Base-by-base conservation (phyloP, 2,329 filamentous ascomycete genomes). In the Cylindrodendrum hubeiense region DNA sequence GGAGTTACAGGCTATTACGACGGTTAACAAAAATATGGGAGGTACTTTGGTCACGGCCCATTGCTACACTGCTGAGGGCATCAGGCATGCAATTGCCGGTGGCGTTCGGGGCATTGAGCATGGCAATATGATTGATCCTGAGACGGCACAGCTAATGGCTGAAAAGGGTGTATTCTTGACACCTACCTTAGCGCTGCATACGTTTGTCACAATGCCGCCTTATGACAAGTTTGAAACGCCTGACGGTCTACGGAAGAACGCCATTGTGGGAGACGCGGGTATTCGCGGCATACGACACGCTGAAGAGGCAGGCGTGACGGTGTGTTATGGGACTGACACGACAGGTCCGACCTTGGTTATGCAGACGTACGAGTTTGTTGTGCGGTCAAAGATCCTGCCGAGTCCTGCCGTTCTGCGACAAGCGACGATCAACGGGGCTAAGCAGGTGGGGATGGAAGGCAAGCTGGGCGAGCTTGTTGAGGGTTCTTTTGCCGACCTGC, bases 1-100 rank as follows among this genome's bases (percentile, higher is more conserved):
- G 37, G 88, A 90, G 77, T 84, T 90, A 58, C 77, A 77, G 41
- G 86, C 87, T 5, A 87, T 90, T 50, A 78, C 79, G 5, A 82
- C 82, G 24, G 83, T 84, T 2, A 87, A 87, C 0, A 76, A 73
- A 82, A 85, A 61, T 77, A 79, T 9, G 81, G 82, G 4, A 88
- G 84, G 0, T 87, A 84, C 67, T 2, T n/a, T n/a, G n/a, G 87
- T 89, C 2, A 89, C 87, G 1, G 84, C 85, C 3, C 87, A 90
- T 68, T 85, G 85, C 1, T 89, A 90, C 73, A 89, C 86, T 0
- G 81, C 85, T 3, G 74, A 78, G 44, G 82, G 86, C 0, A 89
- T 90, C 39, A 80, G 81, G 6, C 86, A 88, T 63, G 85, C 85
- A 2, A 79, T 90, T 21, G 79, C 84, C 17, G 85, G 89, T 53